Percentiles rank a stretch among this genome's conserved stretches.
phyloP scores from a whole-genome alignment of 2,329 filamentous ascomycete species.

The Pyricularia sp. region DNA sequence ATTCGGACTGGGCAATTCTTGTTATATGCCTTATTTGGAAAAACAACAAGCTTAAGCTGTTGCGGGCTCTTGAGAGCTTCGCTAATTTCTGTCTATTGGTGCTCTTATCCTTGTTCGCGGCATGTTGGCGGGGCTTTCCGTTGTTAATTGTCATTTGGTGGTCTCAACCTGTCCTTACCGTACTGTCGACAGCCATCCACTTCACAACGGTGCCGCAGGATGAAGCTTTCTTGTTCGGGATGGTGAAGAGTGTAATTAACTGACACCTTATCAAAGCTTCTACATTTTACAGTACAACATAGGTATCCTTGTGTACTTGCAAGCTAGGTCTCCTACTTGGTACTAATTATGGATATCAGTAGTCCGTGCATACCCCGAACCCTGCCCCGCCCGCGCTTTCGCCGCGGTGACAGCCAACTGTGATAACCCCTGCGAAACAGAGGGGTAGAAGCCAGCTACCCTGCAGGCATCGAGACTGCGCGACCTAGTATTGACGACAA shows the following conservation, averaged over 20 bases:
- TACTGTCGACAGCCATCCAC: background rate
- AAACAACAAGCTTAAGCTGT: background rate
- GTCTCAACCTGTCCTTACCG: background rate
- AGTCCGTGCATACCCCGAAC: background rate
- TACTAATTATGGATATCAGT: background rate
- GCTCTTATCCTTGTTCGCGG: background rate
- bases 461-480: background rate
- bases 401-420: background rate
- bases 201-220: background rate
- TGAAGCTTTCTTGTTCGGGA: background rate
- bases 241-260: background rate
- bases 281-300: no score
- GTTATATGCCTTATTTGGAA: background rate
- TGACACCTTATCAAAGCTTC: no score
- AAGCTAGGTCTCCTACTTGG: no score
- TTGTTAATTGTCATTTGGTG: background rate
- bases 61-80: background rate
- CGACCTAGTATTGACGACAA: background rate
- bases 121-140: background rate
- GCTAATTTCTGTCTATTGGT: background rate
- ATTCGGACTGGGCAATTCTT: background rate
- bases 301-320: no score
- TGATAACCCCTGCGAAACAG: background rate
- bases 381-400: background rate
- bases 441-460: background rate